A percentile compares a stretch with the other conserved stretches of the same genome.
Evolutionary conservation across 495 filamentous ascomycete genomes (phyloP).

Genomic region (Aspergillus conjunctus): DNA sequence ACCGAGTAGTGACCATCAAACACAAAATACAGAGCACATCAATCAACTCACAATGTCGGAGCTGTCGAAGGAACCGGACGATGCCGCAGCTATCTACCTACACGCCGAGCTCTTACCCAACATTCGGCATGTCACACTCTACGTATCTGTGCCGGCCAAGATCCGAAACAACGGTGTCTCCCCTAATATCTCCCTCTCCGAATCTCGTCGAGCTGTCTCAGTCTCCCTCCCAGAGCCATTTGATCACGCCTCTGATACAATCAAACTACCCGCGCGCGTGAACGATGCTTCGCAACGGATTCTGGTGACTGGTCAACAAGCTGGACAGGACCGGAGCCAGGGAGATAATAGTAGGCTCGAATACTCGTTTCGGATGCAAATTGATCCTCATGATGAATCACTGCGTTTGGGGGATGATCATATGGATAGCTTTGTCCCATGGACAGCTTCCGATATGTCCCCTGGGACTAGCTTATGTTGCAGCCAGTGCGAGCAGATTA

Average conservation of each 20-base stretch:
- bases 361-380: slow-evolving; percentile 69
- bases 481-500: slow-evolving; percentile 52
- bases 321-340: slow-evolving; percentile 2
- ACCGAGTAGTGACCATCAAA: neutral
- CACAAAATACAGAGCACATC: neutral
- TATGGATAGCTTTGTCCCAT: slow-evolving; percentile 58
- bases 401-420: slow-evolving; percentile 28
- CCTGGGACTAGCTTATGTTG: slow-evolving; percentile 61
- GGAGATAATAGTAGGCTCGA: slow-evolving; percentile 23
- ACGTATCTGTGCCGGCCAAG: slow-evolving; percentile 61
- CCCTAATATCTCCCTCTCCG: slow-evolving; percentile 40
- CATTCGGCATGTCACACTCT: slow-evolving; percentile 80
- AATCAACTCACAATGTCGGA: neutral
- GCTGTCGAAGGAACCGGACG: neutral
- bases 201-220: slow-evolving; percentile 44
- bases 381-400: slow-evolving; percentile 45
- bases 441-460: slow-evolving; percentile 69
- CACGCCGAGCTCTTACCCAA: slow-evolving; percentile 89
- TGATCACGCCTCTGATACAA: slow-evolving; percentile 45
- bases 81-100: slow-evolving; percentile 46
- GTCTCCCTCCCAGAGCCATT: slow-evolving; percentile 49
- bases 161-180: slow-evolving; percentile 34
- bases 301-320: slow-evolving; percentile 16
- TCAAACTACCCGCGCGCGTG: slow-evolving; percentile 69
- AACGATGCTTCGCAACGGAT: slow-evolving; percentile 32